Base-by-base conservation (phyloP, 176 grass and related monocot genomes). In the Typha latifolia region DNA sequence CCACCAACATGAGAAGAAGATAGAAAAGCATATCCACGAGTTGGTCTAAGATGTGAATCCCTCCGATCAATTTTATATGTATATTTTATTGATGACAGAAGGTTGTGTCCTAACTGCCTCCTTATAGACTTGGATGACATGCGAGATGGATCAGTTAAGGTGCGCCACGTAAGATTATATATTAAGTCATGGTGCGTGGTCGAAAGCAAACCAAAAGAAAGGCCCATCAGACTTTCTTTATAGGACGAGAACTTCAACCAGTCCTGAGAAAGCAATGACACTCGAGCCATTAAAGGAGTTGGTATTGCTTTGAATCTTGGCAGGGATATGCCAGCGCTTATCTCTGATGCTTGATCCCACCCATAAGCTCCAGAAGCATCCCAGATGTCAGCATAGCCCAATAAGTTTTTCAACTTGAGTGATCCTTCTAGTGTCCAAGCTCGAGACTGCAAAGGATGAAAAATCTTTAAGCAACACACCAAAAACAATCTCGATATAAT, bases 381-480 rank as follows among this genome's bases (percentile, higher is more conserved):
- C 89, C 83, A 99, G 49, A 85, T 87, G 16, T 90, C 89, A 61
- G 82, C 90, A 67, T 81, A 87, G 66, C 89, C 94, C 69, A 99
- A 81, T 14, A 99, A 73, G 51, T 99, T 99, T 79, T 93, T 99
- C 14, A 93, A 79, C 73, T 92, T 99, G 62, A 93, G 19, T 48
- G 83, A 85, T 73, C 86, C 86, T 87, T 93, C 78, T 66, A 97
- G 68, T 21, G 79, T 87, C 66, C 70, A 86, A 65, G 88, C 80
- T 77, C 86, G 79, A 47, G 81, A 63, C 94, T 99, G 72, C 72
- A 72, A 81, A 49, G 78, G 32, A 63, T 70, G 6, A 19, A 78
- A 81, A 73, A 21, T 16, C 5, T 59, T 19, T 19, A 59, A 8
- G 9, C 2, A 8, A 59, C 18, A 59, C 4, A 59, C 20, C 20